Evolutionary conservation across 352 stramenopile genomes (phyloP).

Genomic region (Pythium coloratum): DNA sequence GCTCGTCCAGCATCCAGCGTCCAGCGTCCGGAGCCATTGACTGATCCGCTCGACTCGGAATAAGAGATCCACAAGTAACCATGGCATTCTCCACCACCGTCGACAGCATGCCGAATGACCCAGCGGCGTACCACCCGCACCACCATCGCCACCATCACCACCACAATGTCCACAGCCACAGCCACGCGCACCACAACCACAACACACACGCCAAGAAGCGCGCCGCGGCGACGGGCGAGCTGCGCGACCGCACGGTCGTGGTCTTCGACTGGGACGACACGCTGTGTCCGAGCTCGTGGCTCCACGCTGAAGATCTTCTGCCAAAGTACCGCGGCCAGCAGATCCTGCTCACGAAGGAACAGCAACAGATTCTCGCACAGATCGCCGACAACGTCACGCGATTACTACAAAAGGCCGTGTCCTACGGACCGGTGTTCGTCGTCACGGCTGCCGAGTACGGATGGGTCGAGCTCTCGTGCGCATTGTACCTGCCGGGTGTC

Average conservation of each 20-base stretch:
- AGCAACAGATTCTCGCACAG: slow-evolving; percentile 58
- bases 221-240: slow-evolving; percentile 21
- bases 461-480: slow-evolving; percentile 84
- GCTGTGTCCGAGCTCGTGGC: slow-evolving; percentile 83
- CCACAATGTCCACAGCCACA: slow-evolving; percentile 12
- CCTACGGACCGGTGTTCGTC: slow-evolving; percentile 83
- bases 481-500: slow-evolving; percentile 72
- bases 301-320: slow-evolving; percentile 77
- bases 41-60: slow-evolving; percentile 1
- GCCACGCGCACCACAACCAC: slow-evolving; percentile 10
- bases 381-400: slow-evolving; percentile 66
- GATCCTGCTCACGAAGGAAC: slow-evolving; percentile 51
- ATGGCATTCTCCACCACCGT: slow-evolving; percentile 34
- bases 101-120: slow-evolving; percentile 26
- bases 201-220: slow-evolving; percentile 27
- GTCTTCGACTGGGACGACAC: slow-evolving; percentile 91
- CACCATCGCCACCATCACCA: slow-evolving; percentile 18
- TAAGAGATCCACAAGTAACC: slow-evolving; percentile 1
- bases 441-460: slow-evolving; percentile 80
- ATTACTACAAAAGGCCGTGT: slow-evolving; percentile 69
- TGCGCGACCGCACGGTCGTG: slow-evolving; percentile 79
- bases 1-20: slow-evolving; percentile 7
- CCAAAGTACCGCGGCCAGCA: slow-evolving; percentile 79
- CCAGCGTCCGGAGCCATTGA: slow-evolving; percentile 10
- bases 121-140: slow-evolving; percentile 11